Base-by-base conservation (phyloP, 352 stramenopile genomes). In the Phytopythium chamaehyphon region DNA sequence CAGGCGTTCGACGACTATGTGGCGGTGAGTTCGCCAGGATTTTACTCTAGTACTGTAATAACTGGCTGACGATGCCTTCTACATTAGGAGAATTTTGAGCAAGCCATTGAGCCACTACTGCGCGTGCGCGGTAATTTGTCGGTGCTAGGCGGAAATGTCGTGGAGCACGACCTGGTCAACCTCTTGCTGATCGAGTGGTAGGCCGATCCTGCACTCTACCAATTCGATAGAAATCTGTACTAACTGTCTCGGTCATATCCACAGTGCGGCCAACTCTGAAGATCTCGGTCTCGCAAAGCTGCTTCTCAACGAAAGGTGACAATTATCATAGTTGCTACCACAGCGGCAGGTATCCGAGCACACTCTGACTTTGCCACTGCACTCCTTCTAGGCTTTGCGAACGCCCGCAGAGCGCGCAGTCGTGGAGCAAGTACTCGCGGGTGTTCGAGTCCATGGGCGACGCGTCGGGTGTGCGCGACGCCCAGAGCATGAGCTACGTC, bases 401-500 rank as follows among this genome's bases (percentile, higher is more conserved):
- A 18, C 75, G 77, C 22, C 76, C 84, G 18, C 84, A 95, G 38
- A 92, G 77, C 43, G 84, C 84, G 3, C 84, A 95, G 55, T 78
- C 76, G 33, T 95, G 84, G 84, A 83, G 76, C 51, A 72, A 71
- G 9, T 93, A 82, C 59, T 90, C 76, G 28, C 74, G 73, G 36
- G 66, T 95, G 24, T 87, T 73, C 9, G 79, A 73, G 54, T 78
- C 73, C 10, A 71, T 84, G 44, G 77, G 83, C 33, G 84, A 95
- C 44, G 53, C 71, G 21, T 83, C 76, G 18, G 83, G 72, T n/a
- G 73, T 93, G 44, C 78, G 81, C 26, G 82, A 92, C 35, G 84
- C 84, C n/a, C 78, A 92, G 62, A 83, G 71, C 57, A 95, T 95
- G 82, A 93, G 84, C 65, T 95, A 93, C 66, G 84, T 93, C 40